Percentiles rank a stretch among this genome's conserved stretches.
Conservation (phyloP, 495 filamentous ascomycete genomes). For the Chaetomium fimeti region DNA sequence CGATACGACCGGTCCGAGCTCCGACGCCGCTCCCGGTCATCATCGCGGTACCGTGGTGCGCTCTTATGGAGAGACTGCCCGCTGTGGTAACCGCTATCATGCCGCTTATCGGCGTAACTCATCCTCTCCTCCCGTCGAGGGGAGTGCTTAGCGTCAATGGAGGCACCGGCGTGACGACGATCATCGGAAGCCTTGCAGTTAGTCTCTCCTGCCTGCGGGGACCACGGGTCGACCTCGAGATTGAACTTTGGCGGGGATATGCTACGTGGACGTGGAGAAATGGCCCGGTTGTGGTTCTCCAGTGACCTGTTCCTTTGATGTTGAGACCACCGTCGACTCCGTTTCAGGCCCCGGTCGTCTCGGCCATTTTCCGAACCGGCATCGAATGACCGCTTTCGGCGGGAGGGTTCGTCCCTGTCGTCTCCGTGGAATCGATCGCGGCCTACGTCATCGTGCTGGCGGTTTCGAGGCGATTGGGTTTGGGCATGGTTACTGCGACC, state of each 20-base stretch:
- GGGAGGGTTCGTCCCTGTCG: background rate
- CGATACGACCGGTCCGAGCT: slow-evolving; percentile 13
- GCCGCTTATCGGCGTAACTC: slow-evolving; percentile 23
- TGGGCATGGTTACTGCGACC: slow-evolving; percentile 3
- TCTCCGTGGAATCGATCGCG: slow-evolving; percentile 14
- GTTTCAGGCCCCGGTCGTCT: slow-evolving; percentile 25
- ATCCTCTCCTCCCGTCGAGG: slow-evolving; percentile 24
- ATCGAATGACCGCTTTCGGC: slow-evolving; percentile 29
- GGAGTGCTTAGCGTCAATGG: slow-evolving; percentile 12
- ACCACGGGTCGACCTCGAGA: slow-evolving; percentile 29
- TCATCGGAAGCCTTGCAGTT: slow-evolving; percentile 6
- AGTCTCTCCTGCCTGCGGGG: slow-evolving; percentile 31
- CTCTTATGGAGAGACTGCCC: slow-evolving; percentile 29
- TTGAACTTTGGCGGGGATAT: slow-evolving; percentile 16
- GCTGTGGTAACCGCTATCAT: slow-evolving; percentile 40
- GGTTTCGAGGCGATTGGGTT: slow-evolving; percentile 3
- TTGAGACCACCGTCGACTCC: slow-evolving; percentile 14
- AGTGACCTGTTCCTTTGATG: slow-evolving; percentile 2
- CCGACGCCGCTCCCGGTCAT: slow-evolving; percentile 15
- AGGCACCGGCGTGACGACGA: slow-evolving; percentile 18
- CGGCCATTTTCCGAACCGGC: slow-evolving; percentile 4
- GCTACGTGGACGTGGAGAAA: slow-evolving; percentile 17
- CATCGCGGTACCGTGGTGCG: slow-evolving; percentile 21
- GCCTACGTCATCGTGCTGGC: background rate
- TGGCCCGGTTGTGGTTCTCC: slow-evolving; percentile 2